These are phyloP conservation scores for Meredithiella fracta DNA, from an alignment of 2,329 filamentous ascomycete genomes.

Conservation along the genomic window DNA sequence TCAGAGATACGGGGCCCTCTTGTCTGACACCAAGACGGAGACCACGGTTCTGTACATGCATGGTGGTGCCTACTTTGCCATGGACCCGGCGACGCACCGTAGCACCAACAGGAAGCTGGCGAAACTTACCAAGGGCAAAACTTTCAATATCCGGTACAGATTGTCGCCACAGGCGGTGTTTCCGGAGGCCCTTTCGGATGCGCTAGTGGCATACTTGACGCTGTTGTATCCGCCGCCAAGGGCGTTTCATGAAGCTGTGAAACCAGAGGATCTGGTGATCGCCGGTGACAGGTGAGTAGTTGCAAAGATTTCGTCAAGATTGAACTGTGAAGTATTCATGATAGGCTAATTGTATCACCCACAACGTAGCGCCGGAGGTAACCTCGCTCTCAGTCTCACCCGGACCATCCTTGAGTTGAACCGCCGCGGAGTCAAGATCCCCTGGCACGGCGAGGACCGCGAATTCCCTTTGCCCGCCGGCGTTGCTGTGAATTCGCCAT, in stretches of 20 bases:
- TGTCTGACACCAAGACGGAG: slow-evolving; percentile 47
- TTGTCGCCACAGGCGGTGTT: slow-evolving; percentile 61
- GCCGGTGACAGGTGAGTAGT: slow-evolving; percentile 45
- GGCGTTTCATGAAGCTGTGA: slow-evolving; percentile 48
- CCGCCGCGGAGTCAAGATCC: slow-evolving; percentile 29
- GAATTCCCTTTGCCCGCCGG: slow-evolving; percentile 51
- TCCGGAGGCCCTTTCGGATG: slow-evolving; percentile 57
- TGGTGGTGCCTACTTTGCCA: slow-evolving; percentile 57
- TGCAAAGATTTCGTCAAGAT: not conserved
- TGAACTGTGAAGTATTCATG: no score
- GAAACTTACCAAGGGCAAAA: slow-evolving; percentile 47
- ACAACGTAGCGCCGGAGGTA: slow-evolving; percentile 58
- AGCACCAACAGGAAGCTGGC: slow-evolving; percentile 42
- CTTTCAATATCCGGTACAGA: slow-evolving; percentile 58
- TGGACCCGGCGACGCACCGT: slow-evolving; percentile 54
- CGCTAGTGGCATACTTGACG: slow-evolving; percentile 53
- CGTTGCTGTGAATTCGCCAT: slow-evolving; percentile 46
- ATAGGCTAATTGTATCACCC: not conserved
- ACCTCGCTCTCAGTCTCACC: slow-evolving; percentile 48
- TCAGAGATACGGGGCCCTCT: slow-evolving; percentile 48
- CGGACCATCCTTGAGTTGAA: slow-evolving; percentile 51
- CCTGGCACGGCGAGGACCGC: slow-evolving; percentile 43
- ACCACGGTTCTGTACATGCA: slow-evolving; percentile 59
- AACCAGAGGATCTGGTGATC: slow-evolving; percentile 50
- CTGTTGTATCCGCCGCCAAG: slow-evolving; percentile 55